Evolutionary conservation across 2,329 filamentous ascomycete genomes (phyloP).

Genomic region (Lecanicillium sp.): DNA sequence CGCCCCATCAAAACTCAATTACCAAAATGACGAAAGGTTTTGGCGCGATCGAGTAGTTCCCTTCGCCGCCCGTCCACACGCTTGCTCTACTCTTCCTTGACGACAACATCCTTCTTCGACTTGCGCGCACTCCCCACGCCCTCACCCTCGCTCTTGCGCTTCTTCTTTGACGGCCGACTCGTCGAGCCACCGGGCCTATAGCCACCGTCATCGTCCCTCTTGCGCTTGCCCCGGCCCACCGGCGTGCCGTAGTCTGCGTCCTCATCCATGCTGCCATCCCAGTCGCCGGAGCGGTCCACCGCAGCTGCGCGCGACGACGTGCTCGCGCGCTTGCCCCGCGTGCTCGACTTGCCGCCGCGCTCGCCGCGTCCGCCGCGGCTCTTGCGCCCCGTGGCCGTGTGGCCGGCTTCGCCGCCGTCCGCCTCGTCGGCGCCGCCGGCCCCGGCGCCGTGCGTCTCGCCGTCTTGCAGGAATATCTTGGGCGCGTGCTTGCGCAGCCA

Average conservation of each 20-base stretch:
- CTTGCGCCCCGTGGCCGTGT: conserved; percentile 22
- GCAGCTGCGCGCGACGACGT: conserved; percentile 14
- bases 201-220: conserved; percentile 52
- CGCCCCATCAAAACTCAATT: no score
- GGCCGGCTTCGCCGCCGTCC: conserved; percentile 14
- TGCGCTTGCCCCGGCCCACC: conserved; percentile 35
- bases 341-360: conserved; percentile 31
- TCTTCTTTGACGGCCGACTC: conserved; percentile 47
- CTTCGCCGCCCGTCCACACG: conserved; percentile 9
- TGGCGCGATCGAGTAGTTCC: no score
- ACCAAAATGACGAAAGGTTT: no score
- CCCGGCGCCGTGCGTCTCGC: conserved; percentile 38
- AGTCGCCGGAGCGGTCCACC: conserved; percentile 16
- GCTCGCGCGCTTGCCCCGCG: conserved; percentile 27
- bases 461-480: conserved; percentile 76
- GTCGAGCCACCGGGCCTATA: conserved; percentile 52
- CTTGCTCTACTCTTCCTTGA: conserved; percentile 26
- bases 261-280: conserved; percentile 33
- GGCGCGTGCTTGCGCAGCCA: conserved; percentile 85
- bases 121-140: conserved; percentile 26
- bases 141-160: conserved; percentile 47
- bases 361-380: conserved; percentile 24
- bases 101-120: conserved; percentile 25
- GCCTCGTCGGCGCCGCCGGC: conserved; percentile 26
- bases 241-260: conserved; percentile 26